Base-by-base conservation (phyloP, 371 early-diverging fungal genomes). In the Smittium mucronatum region DNA sequence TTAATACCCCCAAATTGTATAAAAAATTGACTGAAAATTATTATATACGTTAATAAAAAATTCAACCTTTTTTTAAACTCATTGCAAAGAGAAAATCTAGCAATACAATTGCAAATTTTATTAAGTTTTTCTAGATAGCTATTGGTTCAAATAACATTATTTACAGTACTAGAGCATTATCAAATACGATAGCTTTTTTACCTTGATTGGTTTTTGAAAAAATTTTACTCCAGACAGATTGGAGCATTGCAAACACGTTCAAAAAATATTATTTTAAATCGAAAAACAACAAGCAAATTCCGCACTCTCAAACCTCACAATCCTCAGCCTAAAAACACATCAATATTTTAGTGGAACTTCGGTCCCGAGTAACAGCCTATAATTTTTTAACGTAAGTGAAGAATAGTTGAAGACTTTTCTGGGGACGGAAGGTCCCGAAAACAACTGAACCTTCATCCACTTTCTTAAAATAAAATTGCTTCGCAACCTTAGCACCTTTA, bases 1-100 rank as follows among this genome's bases (percentile, higher is more conserved):
- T 64, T 5, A 64, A 64, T 21, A 64, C 64, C 25, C 28, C 32
- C 25, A 33, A 31, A 64, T 25, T 64, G 5, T 64, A 64, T 64
- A 21, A 30, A 64, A 64, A 36, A 64, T n/a, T 59, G 28, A 21
- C n/a, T 59, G 64, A 64, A 15, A 64, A 21, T 21, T 36, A 64
- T 64, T 16, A 11, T 64, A 64, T 21, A n/a, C n/a, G n/a, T n/a
- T n/a, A n/a, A n/a, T n/a, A 47, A 47, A 11, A 47, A 47, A 47
- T 11, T 47, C 5, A 47, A 5, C 21, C 21, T 47, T 11, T 47
- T 11, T 47, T 47, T 21, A 47, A 11, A 21, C 47, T 21, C 47
- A 47, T 21, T 21, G 21, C 47, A 47, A 47, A 47, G 21, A 21
- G 21, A 11, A 21, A 5, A 47, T 47, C 47, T 11, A 11, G 21